Conservation (phyloP, 345 rosid species). For the Cardamine occulta region DNA sequence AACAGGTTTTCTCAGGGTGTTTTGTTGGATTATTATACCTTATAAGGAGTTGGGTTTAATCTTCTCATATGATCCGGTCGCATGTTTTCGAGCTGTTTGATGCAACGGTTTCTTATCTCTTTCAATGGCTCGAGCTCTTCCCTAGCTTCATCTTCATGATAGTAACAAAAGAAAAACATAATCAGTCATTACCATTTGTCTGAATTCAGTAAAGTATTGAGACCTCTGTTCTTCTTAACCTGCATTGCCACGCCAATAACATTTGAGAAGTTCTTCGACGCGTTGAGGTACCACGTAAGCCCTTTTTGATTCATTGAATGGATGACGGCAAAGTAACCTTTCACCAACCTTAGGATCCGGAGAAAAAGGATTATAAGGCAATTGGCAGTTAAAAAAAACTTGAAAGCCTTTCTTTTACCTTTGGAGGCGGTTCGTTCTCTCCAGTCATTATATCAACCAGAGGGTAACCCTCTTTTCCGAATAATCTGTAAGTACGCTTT, state of each 20-base stretch:
- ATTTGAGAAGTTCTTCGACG: slow-evolving; percentile 89
- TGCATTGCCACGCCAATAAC: slow-evolving; percentile 89
- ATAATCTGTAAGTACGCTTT: slow-evolving; percentile 71
- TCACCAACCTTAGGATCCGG: slow-evolving; percentile 68
- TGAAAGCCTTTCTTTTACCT: slow-evolving; percentile 52
- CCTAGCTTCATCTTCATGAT: slow-evolving; percentile 55
- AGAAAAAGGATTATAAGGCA: background rate
- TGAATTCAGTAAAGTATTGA: background rate
- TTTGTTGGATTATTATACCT: slow-evolving; percentile 51
- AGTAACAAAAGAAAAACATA: slow-evolving; percentile 5
- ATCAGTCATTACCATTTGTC: slow-evolving; percentile 14
- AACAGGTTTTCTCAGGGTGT: background rate
- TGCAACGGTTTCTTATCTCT: slow-evolving; percentile 75
- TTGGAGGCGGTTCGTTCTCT: slow-evolving; percentile 83
- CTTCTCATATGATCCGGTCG: slow-evolving; percentile 91
- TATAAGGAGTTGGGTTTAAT: slow-evolving; percentile 93
- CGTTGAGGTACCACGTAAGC: slow-evolving; percentile 91
- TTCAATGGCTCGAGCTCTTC: slow-evolving; percentile 73
- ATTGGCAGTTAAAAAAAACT: background rate
- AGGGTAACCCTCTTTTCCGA: slow-evolving; percentile 92
- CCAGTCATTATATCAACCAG: slow-evolving; percentile 95
- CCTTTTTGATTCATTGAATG: slow-evolving; percentile 93
- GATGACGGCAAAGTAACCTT: slow-evolving; percentile 92
- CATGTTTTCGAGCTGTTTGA: slow-evolving; percentile 84
- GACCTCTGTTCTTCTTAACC: slow-evolving; percentile 47